Evolutionary conservation across 176 grass and related monocot species (phyloP).

Genomic region (Puya raimondii): DNA sequence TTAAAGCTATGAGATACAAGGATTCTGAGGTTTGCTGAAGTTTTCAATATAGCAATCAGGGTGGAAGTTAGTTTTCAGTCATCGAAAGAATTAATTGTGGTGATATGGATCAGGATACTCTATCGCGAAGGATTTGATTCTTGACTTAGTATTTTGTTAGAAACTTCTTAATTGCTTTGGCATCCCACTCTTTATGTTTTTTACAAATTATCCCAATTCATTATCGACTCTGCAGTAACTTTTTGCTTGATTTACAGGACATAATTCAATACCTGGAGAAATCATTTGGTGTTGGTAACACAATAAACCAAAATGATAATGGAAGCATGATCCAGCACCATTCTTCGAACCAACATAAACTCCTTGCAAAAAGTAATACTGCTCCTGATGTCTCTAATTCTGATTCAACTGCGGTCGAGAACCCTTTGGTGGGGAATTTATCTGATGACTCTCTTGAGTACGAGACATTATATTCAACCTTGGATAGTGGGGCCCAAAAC

Average conservation of each 20-base stretch:
- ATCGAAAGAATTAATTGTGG: neutral
- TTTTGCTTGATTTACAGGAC: conserved; percentile 44
- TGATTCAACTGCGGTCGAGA: conserved; percentile 33
- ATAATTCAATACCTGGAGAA: conserved; percentile 97
- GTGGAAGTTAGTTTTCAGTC: neutral
- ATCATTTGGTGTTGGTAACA: conserved; percentile 67
- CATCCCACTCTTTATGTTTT: neutral
- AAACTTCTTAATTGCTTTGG: neutral
- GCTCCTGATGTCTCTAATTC: conserved; percentile 25
- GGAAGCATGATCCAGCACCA: conserved; percentile 47
- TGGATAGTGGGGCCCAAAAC: conserved; percentile 55
- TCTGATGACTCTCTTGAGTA: conserved; percentile 71
- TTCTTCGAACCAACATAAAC: conserved; percentile 33
- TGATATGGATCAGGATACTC: neutral
- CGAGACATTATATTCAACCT: conserved; percentile 56
- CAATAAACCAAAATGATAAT: conserved; percentile 56
- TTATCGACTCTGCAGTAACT: neutral
- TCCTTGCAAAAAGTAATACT: conserved; percentile 24
- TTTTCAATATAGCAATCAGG: neutral
- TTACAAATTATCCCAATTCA: neutral
- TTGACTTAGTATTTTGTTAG: neutral
- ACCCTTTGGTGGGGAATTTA: conserved; percentile 40
- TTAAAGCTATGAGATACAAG: neutral
- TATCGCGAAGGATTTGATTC: neutral
- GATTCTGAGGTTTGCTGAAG: neutral